Evolutionary conservation across 805 yeast species (phyloP).

Genomic region (Yarrowia sp.): DNA sequence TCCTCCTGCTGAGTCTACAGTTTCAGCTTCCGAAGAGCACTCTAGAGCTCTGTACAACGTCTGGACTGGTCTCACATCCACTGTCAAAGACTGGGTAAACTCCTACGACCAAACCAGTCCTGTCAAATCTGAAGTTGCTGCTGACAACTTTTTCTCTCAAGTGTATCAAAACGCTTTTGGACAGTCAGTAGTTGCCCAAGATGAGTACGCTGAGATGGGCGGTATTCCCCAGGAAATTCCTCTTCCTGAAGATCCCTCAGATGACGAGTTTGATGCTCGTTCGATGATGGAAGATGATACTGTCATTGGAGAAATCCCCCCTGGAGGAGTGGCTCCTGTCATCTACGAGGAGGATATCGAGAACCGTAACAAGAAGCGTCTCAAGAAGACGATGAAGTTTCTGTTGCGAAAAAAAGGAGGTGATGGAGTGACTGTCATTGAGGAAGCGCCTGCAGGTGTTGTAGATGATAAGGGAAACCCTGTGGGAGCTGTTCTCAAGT

Average conservation of each 20-base stretch:
- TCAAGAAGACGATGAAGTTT: constrained; percentile 30
- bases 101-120: not conserved
- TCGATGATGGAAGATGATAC: constrained; percentile 12
- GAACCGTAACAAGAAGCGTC: constrained; percentile 23
- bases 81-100: constrained; percentile 15
- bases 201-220: too few relatives aligned
- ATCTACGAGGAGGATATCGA: constrained; percentile 26
- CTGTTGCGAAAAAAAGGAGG: constrained; percentile 4
- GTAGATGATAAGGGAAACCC: not conserved
- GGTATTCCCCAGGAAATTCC: constrained; percentile 2
- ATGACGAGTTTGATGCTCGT: constrained; percentile 9
- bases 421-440: not conserved
- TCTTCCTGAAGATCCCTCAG: constrained; percentile 3
- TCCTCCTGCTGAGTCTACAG: not conserved
- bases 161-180: constrained; percentile 19
- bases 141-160: constrained; percentile 8
- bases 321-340: not conserved
- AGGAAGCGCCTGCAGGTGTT: not conserved
- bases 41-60: constrained; percentile 15
- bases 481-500: constrained; percentile 2
- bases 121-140: not conserved
- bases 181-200: not conserved
- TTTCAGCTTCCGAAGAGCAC: constrained; percentile 14
- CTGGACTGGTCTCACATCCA: constrained; percentile 12
- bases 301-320: not conserved